phyloP scores from a whole-genome alignment of 2,329 filamentous ascomycete species.

The Penicillium sp. region DNA sequence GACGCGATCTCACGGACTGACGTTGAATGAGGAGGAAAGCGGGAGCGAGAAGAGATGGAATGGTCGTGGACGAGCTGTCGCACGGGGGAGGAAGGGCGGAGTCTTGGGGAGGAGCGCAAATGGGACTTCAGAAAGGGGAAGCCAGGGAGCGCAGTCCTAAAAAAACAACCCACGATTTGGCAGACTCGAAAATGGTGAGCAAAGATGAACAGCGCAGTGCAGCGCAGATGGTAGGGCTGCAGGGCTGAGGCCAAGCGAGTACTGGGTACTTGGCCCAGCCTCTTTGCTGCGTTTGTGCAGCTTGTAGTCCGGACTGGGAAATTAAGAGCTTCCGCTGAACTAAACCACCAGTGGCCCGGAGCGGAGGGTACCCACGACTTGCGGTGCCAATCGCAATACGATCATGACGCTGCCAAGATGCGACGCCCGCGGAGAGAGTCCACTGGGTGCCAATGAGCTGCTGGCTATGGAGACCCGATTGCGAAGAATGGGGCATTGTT shows the following conservation, averaged over 20 bases:
- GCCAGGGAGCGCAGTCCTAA: not conserved
- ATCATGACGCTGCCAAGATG: slow-evolving; percentile 26
- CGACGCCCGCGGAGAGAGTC: not conserved
- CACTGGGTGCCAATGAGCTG: not conserved
- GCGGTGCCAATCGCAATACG: slow-evolving; percentile 1
- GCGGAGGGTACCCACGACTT: slow-evolving; percentile 8
- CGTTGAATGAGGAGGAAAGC: not conserved
- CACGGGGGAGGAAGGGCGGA: slow-evolving; percentile 4
- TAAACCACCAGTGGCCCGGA: not conserved
- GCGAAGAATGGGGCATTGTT: not conserved
- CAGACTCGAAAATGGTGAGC: not conserved
- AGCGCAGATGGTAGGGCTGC: slow-evolving; percentile 21
- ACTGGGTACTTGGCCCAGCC: not conserved
- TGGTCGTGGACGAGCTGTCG: not conserved
- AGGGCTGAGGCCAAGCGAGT: slow-evolving; percentile 29
- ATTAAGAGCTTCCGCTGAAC: not conserved
- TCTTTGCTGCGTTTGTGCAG: too few species aligned
- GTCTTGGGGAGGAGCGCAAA: not conserved
- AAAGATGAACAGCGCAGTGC: not conserved
- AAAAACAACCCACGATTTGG: not conserved
- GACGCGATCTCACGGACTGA: slow-evolving; percentile 6
- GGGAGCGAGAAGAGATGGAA: not conserved
- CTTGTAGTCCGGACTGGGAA: not conserved
- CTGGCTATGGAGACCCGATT: not conserved
- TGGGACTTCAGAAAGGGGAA: not conserved